Percentiles rank a stretch among this genome's conserved stretches.
Evolutionary conservation across 2,329 filamentous ascomycete genomes (phyloP).

Genomic region (Hymenoscyphus infarciens): DNA sequence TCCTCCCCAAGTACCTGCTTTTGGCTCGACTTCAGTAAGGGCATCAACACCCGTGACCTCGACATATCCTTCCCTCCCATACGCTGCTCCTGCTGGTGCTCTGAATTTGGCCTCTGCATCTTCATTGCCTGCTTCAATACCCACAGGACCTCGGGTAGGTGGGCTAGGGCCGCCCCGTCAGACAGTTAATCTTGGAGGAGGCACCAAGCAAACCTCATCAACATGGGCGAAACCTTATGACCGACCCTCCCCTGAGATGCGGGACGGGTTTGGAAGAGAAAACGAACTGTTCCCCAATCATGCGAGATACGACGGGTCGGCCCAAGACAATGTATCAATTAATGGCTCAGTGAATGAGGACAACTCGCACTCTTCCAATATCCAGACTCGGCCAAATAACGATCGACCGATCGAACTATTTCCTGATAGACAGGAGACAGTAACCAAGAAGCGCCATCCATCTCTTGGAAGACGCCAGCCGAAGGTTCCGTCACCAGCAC

Average conservation of each 20-base stretch:
- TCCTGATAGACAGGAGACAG: constrained; percentile 5
- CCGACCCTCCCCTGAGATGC: constrained; percentile 8
- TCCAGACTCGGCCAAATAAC: neutral
- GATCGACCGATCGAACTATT: neutral
- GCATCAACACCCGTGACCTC: constrained; percentile 12
- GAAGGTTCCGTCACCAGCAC: constrained; percentile 11
- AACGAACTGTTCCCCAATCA: constrained; percentile 6
- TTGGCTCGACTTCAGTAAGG: constrained; percentile 40
- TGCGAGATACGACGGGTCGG: constrained; percentile 3
- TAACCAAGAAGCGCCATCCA: constrained; percentile 19
- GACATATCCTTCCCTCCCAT: neutral
- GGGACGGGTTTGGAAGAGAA: neutral
- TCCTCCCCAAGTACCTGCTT: constrained; percentile 52
- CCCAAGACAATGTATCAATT: constrained; percentile 8
- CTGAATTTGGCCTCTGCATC: neutral
- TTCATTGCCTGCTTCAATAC: constrained; percentile 12
- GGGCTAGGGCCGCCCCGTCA: neutral
- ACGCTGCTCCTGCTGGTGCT: constrained; percentile 7
- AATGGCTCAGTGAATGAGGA: constrained; percentile 4
- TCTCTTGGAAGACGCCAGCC: constrained; percentile 22
- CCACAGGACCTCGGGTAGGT: constrained; percentile 10
- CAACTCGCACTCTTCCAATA: neutral
- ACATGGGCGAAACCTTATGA: constrained; percentile 9
- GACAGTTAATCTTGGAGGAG: neutral
- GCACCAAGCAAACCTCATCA: neutral